Conservation (phyloP, 176 grass and related monocot genomes). For the Ananas comosus region DNA sequence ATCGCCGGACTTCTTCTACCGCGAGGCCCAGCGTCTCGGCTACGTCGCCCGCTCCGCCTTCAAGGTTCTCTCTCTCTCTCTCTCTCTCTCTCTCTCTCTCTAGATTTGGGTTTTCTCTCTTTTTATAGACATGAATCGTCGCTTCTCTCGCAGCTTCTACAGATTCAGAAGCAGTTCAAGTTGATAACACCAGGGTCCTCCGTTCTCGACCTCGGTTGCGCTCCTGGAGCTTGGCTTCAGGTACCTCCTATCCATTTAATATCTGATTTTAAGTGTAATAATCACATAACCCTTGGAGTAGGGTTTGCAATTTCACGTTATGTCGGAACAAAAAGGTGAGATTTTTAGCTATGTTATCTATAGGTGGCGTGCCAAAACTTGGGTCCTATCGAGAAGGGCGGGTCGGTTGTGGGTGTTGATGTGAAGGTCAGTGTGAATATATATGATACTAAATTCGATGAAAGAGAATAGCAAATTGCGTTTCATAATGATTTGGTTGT, state of each 20-base stretch:
- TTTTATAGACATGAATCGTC: background rate
- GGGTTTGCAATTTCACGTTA: background rate
- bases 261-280: background rate
- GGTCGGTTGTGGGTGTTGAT: constrained; percentile 59
- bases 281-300: background rate
- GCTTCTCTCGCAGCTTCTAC: constrained; percentile 45
- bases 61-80: constrained; percentile 33
- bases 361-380: constrained; percentile 74
- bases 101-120: background rate
- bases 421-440: constrained; percentile 41
- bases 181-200: constrained; percentile 42
- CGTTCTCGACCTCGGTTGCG: constrained; percentile 77
- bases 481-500: background rate
- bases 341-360: background rate
- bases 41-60: constrained; percentile 80
- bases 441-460: background rate
- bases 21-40: constrained; percentile 66
- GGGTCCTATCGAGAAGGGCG: constrained; percentile 57
- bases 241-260: constrained; percentile 3
- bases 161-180: constrained; percentile 78
- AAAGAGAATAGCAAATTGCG: background rate
- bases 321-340: background rate
- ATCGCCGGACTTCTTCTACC: constrained; percentile 82
- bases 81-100: background rate
- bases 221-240: constrained; percentile 77